Conservation (phyloP, 164 flowering plant genomes). For the Stephania japonica region DNA sequence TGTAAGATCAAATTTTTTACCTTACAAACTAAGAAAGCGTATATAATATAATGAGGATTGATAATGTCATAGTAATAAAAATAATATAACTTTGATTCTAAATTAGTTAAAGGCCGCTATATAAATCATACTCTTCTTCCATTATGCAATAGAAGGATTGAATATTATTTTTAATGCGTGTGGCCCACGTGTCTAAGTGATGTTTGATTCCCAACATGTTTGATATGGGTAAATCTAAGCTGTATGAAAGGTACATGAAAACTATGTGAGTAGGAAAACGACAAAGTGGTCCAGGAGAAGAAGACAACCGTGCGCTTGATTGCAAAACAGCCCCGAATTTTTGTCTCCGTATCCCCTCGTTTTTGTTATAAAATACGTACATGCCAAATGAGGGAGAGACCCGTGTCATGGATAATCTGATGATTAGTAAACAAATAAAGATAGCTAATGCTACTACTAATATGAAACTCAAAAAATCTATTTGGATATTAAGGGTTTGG, state of each 20-base stretch:
- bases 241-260: neutral
- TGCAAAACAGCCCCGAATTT: constrained; percentile 1
- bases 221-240: neutral
- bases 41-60: no score
- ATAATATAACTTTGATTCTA: no score
- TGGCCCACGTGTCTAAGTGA: neutral
- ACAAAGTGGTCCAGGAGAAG: neutral
- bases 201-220: neutral
- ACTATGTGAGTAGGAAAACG: neutral
- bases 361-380: neutral
- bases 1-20: no score
- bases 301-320: constrained; percentile 9
- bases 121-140: no score
- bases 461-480: no score
- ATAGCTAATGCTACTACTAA: no score
- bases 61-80: no score
- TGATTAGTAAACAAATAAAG: no score
- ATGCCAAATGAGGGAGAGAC: neutral
- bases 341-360: neutral
- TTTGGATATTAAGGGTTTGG: no score
- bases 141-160: no score
- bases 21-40: no score
- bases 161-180: neutral
- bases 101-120: no score
- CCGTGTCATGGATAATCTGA: neutral